Evolutionary conservation across 306 rosid genomes (phyloP).

Genomic region (Vigna trinervia): DNA sequence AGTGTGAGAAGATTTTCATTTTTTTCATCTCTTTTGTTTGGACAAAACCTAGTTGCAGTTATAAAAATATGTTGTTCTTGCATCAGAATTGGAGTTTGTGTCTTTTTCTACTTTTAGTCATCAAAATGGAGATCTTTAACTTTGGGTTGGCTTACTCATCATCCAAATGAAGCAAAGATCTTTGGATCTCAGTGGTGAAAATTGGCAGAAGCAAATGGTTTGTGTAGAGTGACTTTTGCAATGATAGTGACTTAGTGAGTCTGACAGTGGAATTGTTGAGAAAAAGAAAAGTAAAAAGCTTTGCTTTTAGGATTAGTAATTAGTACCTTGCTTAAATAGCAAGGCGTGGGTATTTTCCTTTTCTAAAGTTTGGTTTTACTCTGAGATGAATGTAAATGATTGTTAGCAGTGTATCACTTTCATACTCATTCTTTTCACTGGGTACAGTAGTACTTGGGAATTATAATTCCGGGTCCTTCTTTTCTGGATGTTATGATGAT

Average conservation of each 20-base stretch:
- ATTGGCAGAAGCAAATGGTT: conserved; percentile 24
- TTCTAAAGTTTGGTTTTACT: conserved; percentile 40
- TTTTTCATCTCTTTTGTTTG: conserved; percentile 17
- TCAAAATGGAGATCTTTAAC: conserved; percentile 32
- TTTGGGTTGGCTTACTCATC: conserved; percentile 15
- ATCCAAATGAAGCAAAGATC: conserved; percentile 37
- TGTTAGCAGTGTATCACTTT: conserved; percentile 18
- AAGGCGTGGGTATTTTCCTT: conserved; percentile 32
- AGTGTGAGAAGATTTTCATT: conserved; percentile 29
- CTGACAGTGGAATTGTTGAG: conserved; percentile 35
- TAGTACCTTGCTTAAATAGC: conserved; percentile 50
- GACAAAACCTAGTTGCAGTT: neutral
- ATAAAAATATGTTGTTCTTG: neutral
- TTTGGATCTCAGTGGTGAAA: conserved; percentile 12
- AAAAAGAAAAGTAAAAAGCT: conserved; percentile 1
- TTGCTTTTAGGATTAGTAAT: conserved; percentile 22
- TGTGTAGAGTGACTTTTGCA: conserved; percentile 39
- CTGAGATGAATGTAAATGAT: conserved; percentile 51
- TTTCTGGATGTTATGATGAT: conserved; percentile 33
- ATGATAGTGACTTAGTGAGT: conserved; percentile 30
- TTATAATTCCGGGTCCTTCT: conserved; percentile 37
- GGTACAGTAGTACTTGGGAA: conserved; percentile 21
- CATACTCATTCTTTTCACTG: conserved; percentile 1
- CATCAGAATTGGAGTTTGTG: neutral
- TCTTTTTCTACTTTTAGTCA: neutral